A percentile compares a stretch with the other conserved stretches of the same genome.
These are phyloP conservation scores for Prunus mira DNA, from an alignment of 306 rosid species.

Conservation along the genomic window DNA sequence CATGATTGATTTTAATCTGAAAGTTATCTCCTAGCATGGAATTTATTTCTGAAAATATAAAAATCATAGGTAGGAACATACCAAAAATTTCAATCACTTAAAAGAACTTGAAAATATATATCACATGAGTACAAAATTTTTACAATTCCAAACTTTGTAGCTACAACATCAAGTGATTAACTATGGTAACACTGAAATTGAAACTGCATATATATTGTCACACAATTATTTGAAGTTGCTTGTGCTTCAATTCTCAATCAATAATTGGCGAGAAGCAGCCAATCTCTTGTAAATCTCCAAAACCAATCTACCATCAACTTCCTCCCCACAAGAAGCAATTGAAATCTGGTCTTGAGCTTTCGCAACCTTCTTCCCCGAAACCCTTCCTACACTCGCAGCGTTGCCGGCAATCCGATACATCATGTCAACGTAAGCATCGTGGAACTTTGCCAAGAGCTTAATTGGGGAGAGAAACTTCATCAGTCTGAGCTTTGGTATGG, in stretches of 20 bases:
- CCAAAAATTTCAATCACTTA: not conserved
- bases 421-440: conserved; percentile 32
- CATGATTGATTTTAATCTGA: not conserved
- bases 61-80: not conserved
- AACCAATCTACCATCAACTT: conserved; percentile 32
- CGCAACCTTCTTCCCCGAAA: conserved; percentile 28
- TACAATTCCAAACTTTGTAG: not conserved
- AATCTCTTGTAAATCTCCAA: conserved; percentile 39
- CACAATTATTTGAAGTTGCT: too few relatives aligned
- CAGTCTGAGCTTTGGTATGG: conserved; percentile 1
- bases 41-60: not conserved
- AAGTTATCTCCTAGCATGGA: not conserved
- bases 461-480: conserved; percentile 14
- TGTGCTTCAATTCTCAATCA: not conserved
- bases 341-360: conserved; percentile 21
- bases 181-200: too few relatives aligned
- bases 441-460: conserved; percentile 26
- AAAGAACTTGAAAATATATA: not conserved
- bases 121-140: not conserved
- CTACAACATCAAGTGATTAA: not conserved
- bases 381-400: conserved; percentile 7
- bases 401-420: conserved; percentile 33
- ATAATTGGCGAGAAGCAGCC: conserved; percentile 26
- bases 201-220: too few relatives aligned
- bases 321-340: conserved; percentile 18